phyloP scores from a whole-genome alignment of 2,329 filamentous ascomycete genomes.

The Furcasterigmium sp. region DNA sequence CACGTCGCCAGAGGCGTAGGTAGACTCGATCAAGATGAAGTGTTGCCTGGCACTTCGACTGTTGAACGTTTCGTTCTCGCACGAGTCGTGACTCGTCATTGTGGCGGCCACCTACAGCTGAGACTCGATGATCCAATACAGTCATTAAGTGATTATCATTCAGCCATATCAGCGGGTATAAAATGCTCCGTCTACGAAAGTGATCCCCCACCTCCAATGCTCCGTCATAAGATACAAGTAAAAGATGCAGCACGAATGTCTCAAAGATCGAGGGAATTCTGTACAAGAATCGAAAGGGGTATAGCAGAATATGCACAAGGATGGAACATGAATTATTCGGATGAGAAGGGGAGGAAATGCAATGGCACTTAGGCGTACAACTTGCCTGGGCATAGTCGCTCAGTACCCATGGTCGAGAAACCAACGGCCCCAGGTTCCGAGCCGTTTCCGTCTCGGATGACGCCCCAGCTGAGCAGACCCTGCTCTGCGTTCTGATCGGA shows the following conservation, averaged over 20 bases:
- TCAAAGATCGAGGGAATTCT: too few species aligned
- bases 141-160: background rate
- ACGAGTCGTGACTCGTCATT: background rate
- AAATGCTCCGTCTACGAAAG: too few species aligned
- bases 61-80: background rate
- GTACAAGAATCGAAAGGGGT: too few species aligned
- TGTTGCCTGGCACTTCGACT: too few species aligned
- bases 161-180: too few species aligned
- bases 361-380: background rate
- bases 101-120: background rate
- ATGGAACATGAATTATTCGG: background rate
- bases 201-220: too few species aligned
- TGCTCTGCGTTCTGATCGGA: slow-evolving; percentile 16
- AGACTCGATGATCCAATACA: background rate
- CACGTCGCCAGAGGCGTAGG: background rate
- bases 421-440: background rate
- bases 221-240: too few species aligned
- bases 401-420: background rate
- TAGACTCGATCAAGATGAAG: too few species aligned
- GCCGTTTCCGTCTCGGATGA: background rate
- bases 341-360: background rate
- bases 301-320: background rate
- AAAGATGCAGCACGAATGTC: too few species aligned
- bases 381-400: background rate
- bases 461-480: background rate